A percentile compares a stretch with the other conserved stretches of the same genome.
Conservation (phyloP, 163 green algal genomes). For the Volvox carteri region DNA sequence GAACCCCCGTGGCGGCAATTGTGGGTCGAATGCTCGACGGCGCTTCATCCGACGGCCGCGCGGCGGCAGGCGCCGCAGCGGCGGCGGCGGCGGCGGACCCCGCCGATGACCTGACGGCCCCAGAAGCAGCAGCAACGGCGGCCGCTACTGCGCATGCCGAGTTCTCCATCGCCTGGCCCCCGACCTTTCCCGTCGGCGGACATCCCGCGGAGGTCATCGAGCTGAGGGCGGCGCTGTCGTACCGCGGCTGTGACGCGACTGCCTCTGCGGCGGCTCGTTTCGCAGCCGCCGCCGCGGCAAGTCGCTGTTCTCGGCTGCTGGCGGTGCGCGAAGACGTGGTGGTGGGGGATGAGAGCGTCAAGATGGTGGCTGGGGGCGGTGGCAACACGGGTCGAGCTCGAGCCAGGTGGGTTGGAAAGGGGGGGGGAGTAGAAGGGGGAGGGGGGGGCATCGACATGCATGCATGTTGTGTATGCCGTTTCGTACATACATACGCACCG, state of each 20-base stretch:
- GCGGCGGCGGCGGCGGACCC: neutral
- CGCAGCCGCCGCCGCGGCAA: neutral
- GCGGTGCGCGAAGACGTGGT: slow-evolving; percentile 31
- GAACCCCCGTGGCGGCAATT: neutral
- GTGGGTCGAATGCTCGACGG: slow-evolving; percentile 1
- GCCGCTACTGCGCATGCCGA: neutral
- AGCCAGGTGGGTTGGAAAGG: no score
- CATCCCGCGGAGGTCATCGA: slow-evolving; percentile 12
- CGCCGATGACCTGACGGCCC: neutral
- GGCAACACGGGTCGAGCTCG: no score
- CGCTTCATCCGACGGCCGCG: neutral
- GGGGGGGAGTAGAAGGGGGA: no score
- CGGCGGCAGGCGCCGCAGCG: neutral
- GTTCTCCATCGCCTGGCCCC: slow-evolving; percentile 48
- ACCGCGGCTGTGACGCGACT: neutral
- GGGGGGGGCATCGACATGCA: no score
- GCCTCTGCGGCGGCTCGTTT: neutral
- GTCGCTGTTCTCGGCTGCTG: neutral
- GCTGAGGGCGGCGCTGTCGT: slow-evolving; percentile 11
- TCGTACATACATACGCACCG: no score
- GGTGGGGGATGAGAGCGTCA: slow-evolving; percentile 25
- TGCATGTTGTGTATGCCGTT: no score
- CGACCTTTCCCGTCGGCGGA: slow-evolving; percentile 38
- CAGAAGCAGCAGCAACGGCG: neutral
- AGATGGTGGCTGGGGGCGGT: neutral